Evolutionary conservation across 2,329 filamentous ascomycete genomes (phyloP).

Genomic region (Lithohypha guttulata): DNA sequence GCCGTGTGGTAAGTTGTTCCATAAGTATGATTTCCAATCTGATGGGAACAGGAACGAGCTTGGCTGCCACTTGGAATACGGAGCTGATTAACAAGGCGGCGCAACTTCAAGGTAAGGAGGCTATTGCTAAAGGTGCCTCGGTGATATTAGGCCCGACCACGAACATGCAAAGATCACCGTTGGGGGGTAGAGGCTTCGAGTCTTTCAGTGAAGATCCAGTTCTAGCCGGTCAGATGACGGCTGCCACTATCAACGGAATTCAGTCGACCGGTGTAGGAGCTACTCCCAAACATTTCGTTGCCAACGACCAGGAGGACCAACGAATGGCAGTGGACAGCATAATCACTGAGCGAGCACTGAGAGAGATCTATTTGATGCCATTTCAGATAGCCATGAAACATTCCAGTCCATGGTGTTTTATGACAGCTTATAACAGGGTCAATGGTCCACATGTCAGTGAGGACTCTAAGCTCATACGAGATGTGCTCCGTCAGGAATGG

Average conservation of each 20-base stretch:
- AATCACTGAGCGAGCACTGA: slow-evolving; percentile 42
- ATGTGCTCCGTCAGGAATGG: slow-evolving; percentile 38
- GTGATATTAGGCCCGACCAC: slow-evolving; percentile 67
- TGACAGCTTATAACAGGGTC: slow-evolving; percentile 50
- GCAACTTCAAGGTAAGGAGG: slow-evolving; percentile 59
- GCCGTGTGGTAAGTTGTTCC: slow-evolving; percentile 42
- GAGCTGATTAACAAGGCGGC: slow-evolving; percentile 60
- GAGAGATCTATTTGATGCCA: slow-evolving; percentile 54
- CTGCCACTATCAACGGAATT: slow-evolving; percentile 60
- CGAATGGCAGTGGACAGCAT: slow-evolving; percentile 34
- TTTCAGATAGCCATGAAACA: slow-evolving; percentile 52
- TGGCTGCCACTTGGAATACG: slow-evolving; percentile 70
- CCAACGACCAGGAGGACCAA: slow-evolving; percentile 38
- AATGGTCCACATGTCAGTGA: slow-evolving; percentile 41
- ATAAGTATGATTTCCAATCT: not conserved
- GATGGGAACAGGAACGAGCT: slow-evolving; percentile 47
- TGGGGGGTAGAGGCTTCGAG: slow-evolving; percentile 79
- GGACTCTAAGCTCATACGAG: slow-evolving; percentile 31
- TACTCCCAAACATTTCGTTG: slow-evolving; percentile 58
- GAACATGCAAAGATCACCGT: slow-evolving; percentile 69
- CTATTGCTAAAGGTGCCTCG: slow-evolving; percentile 61
- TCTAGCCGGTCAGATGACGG: slow-evolving; percentile 62
- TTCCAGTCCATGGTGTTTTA: slow-evolving; percentile 44
- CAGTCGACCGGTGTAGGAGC: slow-evolving; percentile 65
- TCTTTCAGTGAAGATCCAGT: slow-evolving; percentile 76